Evolutionary conservation across 225 moss, liverwort and hornwort genomes (phyloP).

Genomic region (Pseudoscleropodium purum): DNA sequence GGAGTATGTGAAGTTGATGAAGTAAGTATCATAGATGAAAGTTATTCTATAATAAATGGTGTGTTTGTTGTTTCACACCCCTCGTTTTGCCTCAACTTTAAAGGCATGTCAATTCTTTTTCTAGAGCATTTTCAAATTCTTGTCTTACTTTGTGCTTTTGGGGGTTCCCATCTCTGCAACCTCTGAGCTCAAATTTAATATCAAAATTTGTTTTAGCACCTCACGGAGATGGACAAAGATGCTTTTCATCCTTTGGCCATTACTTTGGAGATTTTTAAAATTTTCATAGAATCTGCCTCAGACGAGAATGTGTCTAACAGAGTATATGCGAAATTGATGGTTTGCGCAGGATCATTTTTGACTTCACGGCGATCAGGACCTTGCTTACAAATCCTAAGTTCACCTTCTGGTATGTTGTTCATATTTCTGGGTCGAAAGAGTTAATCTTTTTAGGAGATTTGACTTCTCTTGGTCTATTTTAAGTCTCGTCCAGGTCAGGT

Average conservation of each 20-base stretch:
- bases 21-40: conserved; percentile 21
- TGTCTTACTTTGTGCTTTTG: not conserved
- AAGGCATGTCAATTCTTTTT: not conserved
- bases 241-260: not conserved
- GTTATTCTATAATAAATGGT: not conserved
- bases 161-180: not conserved
- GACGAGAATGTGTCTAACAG: not conserved
- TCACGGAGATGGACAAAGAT: not conserved
- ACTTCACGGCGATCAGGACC: conserved; percentile 54
- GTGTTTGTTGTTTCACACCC: not conserved
- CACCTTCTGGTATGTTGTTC: conserved; percentile 49
- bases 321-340: not conserved
- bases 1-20: conserved; percentile 68
- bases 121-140: too few relatives aligned
- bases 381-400: conserved; percentile 57
- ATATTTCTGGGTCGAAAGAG: not conserved
- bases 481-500: too few relatives aligned
- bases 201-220: not conserved
- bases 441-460: not conserved
- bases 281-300: not conserved
- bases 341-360: conserved; percentile 49
- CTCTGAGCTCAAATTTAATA: not conserved
- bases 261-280: not conserved
- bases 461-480: not conserved
- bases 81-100: not conserved